Evolutionary conservation across 2,329 filamentous ascomycete genomes (phyloP).

Genomic region (Coniella vitis): DNA sequence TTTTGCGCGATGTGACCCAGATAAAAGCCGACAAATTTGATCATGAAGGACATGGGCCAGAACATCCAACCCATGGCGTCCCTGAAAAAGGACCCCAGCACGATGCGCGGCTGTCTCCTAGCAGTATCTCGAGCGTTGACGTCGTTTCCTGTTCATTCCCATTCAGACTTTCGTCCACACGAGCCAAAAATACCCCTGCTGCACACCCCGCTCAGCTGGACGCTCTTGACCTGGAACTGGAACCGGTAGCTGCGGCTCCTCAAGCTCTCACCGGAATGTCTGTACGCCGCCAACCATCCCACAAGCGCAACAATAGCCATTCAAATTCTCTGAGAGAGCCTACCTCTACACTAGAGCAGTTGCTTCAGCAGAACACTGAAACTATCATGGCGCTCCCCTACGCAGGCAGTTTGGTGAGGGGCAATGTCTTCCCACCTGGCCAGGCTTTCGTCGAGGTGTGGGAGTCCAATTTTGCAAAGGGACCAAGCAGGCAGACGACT

Average conservation of each 20-base stretch:
- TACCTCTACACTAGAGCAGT: slow-evolving; percentile 39
- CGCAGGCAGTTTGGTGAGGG: slow-evolving; percentile 79
- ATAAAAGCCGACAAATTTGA: slow-evolving; percentile 18
- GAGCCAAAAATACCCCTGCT: slow-evolving; percentile 36
- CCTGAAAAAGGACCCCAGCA: slow-evolving; percentile 17
- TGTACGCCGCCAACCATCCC: slow-evolving; percentile 47
- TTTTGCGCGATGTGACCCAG: slow-evolving; percentile 40
- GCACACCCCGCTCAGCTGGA: slow-evolving; percentile 52
- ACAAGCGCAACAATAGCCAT: slow-evolving; percentile 83
- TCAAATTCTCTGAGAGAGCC: slow-evolving; percentile 76
- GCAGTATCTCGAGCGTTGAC: slow-evolving; percentile 53
- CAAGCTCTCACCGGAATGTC: slow-evolving; percentile 52
- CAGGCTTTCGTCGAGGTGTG: slow-evolving; percentile 72
- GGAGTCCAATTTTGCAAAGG: slow-evolving; percentile 40
- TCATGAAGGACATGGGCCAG: slow-evolving; percentile 30
- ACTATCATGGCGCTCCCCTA: slow-evolving; percentile 59
- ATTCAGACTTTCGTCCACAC: slow-evolving; percentile 32
- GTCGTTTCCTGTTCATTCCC: slow-evolving; percentile 59
- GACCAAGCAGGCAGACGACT: slow-evolving; percentile 46
- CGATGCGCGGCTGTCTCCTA: slow-evolving; percentile 41
- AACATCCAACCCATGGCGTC: slow-evolving; percentile 37
- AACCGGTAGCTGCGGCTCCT: slow-evolving; percentile 51
- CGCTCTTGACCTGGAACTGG: slow-evolving; percentile 38
- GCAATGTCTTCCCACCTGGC: slow-evolving; percentile 74
- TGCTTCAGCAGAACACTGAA: slow-evolving; percentile 47